Evolutionary conservation across 1,284 basidiomycete species (phyloP).

Genomic region (Pholiota adiposa): DNA sequence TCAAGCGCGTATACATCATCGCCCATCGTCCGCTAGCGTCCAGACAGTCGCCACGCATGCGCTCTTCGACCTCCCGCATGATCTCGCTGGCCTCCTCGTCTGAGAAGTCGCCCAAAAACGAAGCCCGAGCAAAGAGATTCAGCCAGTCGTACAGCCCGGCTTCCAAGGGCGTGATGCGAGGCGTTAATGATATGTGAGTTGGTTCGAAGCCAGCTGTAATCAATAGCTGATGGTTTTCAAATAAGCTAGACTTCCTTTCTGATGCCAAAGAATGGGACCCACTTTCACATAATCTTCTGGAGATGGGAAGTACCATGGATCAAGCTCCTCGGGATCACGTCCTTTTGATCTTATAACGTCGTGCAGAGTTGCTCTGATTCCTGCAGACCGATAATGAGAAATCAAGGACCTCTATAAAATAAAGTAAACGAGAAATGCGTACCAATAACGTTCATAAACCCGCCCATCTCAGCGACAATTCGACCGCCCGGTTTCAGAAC

Average conservation of each 20-base stretch:
- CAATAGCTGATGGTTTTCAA: conserved; percentile 50
- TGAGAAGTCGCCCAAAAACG: conserved; percentile 55
- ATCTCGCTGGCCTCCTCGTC: conserved; percentile 61
- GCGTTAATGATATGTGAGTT: conserved; percentile 59
- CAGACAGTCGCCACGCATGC: conserved; percentile 62
- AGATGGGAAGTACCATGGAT: conserved; percentile 88
- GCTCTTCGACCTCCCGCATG: conserved; percentile 67
- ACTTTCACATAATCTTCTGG: conserved; percentile 66
- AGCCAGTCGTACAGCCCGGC: conserved; percentile 74
- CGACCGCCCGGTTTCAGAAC: conserved; percentile 72
- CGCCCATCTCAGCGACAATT: conserved; percentile 80
- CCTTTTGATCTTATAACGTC: conserved; percentile 57
- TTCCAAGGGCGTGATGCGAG: conserved; percentile 70
- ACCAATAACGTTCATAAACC: conserved; percentile 74
- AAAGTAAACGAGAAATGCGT: conserved; percentile 21
- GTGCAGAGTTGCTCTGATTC: conserved; percentile 66
- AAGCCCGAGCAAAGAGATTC: conserved; percentile 62
- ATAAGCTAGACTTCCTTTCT: neutral
- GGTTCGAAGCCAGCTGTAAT: conserved; percentile 58
- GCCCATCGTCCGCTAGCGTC: conserved; percentile 65
- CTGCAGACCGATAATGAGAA: conserved; percentile 36
- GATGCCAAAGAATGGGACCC: neutral
- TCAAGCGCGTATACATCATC: conserved; percentile 73
- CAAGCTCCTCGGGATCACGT: conserved; percentile 58
- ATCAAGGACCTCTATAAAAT: neutral